Evolutionary conservation across 2,329 filamentous ascomycete species (phyloP), one percentile per base, ranked within the genome.

Genomic region (Fusarium continuum): DNA sequence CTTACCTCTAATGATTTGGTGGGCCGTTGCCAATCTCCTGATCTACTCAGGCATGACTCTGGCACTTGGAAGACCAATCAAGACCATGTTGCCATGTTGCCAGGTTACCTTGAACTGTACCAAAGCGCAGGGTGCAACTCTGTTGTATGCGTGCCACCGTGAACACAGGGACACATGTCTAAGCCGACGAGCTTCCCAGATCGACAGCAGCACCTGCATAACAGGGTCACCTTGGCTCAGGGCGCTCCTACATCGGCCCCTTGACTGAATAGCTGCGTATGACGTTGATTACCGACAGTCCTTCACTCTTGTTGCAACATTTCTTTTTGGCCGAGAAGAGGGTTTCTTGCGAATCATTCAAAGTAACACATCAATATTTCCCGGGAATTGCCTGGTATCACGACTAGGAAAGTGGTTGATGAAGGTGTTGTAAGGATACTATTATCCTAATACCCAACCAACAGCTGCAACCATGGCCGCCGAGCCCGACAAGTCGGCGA

Each of bases 211-310:
- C 13, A 23, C 31, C 31, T 52, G 45, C 44, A 44, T 39, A n/a
- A 20, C 23, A 20, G 20, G 25, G 40, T 17, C 17, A 36, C 41
- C 8, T 48, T 45, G 23, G 28, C 32, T 44, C 29, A 48, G 39
- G 31, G 22, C 26, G 25, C 57, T 64, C 62, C 62, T 66, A 55
- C 19, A 60, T 55, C 63, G 53, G 63, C 48, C 32, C 6, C 20
- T 40, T 25, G 26, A 31, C 16, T 13, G 16, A 41, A 32, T 45
- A 23, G 31, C 52, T 35, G n/a, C 45, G 40, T 29, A 45, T 32
- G 17, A 40, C 28, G 16, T 25, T 39, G 48, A 16, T 23, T 43
- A 14, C 29, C 34, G 41, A 45, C 26, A 32, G 29, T 44, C n/a
- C n/a, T 53, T 19, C 16, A 9, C 10, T 29, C 41, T 46, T 16